Evolutionary conservation across 1,139 yeast genomes (phyloP), one percentile per base, ranked within the genome.

Genomic region (Meyerozyma guilliermondii): DNA sequence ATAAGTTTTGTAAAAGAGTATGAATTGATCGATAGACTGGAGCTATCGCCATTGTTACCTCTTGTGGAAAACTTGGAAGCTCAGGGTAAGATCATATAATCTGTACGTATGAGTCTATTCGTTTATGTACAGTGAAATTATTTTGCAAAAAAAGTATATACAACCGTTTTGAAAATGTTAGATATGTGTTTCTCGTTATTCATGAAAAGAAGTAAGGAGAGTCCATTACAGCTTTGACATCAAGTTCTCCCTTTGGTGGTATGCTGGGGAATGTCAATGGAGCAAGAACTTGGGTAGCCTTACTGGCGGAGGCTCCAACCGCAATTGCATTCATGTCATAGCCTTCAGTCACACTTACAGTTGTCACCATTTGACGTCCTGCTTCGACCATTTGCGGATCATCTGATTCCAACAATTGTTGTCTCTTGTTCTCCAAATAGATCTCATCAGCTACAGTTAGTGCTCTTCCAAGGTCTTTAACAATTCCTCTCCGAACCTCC

Each of bases 1-100:
- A 76, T 91, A 41, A 84, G 95, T 44, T 87, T 92, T 56, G 80
- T 85, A 14, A 84, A 85, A 55, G 96, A 89, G 52, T 92, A 87
- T 63, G 83, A 78, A 43, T 74, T 92, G 50, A 72, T 92, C 39
- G 98, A 91, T 50, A 68, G 81, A 46, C 71, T 74, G 47, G 98
- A 92, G 52, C 68, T 89, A 65, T 85, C 74, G 46, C 98, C 98
- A 1, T 67, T 92, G 50, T 64, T 74, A 43, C 83, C 86, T 2
- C 70, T 92, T 62, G 86, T 94, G 43, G 91, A 83, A 50, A 79
- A 76, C 54, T 76, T 92, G 51, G 96, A 88, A 63, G 70, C 70
- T 34, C 97, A 91, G 62, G 97, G 97, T 1, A 89, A 89, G 59
- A 85, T 89, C 44, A 66, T 68, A 47, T 69, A 62, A 44, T 20